These are phyloP conservation scores for Diutina pseudorugosa DNA, from an alignment of 1,139 yeast species.

Conservation along the genomic window DNA sequence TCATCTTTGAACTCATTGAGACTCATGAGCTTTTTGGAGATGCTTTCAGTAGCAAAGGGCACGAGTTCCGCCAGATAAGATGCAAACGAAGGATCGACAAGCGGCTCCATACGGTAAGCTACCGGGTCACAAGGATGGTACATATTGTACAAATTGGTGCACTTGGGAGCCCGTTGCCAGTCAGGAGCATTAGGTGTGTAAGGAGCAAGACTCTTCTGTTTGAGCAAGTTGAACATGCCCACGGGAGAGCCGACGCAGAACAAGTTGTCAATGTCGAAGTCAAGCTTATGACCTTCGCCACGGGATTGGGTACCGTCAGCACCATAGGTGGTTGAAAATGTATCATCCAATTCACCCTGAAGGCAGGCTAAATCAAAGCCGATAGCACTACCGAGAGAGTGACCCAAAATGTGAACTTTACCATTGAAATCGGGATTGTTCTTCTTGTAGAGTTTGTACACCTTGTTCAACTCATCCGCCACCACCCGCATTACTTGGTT, in stretches of 20 bases:
- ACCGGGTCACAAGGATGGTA: slow-evolving; percentile 88
- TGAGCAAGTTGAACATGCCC: slow-evolving; percentile 70
- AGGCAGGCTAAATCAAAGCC: slow-evolving; percentile 61
- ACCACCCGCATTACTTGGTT: slow-evolving; percentile 56
- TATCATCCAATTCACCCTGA: slow-evolving; percentile 28
- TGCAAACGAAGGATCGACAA: slow-evolving; percentile 45
- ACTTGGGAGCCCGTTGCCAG: slow-evolving; percentile 31
- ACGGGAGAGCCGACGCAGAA: slow-evolving; percentile 86
- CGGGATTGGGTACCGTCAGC: slow-evolving; percentile 10
- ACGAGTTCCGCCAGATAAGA: slow-evolving; percentile 47
- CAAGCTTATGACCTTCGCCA: slow-evolving; percentile 16
- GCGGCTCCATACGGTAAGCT: slow-evolving; percentile 77
- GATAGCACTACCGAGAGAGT: slow-evolving; percentile 83
- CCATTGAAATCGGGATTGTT: slow-evolving; percentile 72
- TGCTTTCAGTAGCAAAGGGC: slow-evolving; percentile 30
- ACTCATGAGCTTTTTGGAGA: background rate
- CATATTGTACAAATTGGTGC: slow-evolving; percentile 55
- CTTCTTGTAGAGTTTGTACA: slow-evolving; percentile 45
- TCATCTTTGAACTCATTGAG: background rate
- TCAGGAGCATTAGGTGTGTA: background rate
- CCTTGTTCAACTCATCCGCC: slow-evolving; percentile 54
- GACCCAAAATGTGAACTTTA: slow-evolving; percentile 74
- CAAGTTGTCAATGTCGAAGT: slow-evolving; percentile 62
- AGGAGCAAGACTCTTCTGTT: slow-evolving; percentile 35
- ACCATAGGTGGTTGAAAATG: background rate